Base-by-base conservation (phyloP, 495 filamentous ascomycete species). In the Aspergillus ostianus region DNA sequence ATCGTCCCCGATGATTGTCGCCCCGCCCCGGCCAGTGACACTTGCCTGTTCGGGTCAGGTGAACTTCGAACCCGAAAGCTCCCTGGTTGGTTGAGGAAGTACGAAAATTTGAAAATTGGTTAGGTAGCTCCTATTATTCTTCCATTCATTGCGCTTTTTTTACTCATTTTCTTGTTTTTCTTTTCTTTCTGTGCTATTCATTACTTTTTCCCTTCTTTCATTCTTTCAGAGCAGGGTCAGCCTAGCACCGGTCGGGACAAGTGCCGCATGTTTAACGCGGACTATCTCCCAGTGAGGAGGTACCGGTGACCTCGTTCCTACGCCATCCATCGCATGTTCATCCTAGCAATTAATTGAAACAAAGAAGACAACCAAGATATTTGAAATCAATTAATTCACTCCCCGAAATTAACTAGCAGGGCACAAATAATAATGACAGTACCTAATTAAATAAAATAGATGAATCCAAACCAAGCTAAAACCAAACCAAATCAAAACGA, bases 11-110 rank as follows among this genome's bases (percentile, higher is more conserved):
- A 12, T 51, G 55, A 57, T 62, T 53, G 59, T 36, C 47, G 55
- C 60, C 49, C 60, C n/a, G 36, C n/a, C 47, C 44, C 50, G 20
- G 8, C 32, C 21, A 53, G 48, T 60, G 62, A 57, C 62, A 64
- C 62, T 51, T 64, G 56, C 62, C 53, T 27, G 51, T 54, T 57
- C 55, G 55, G 45, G 32, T 54, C 41, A 55, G 30, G 26, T 51
- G 26, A 51, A 26, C 27, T 48, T 17, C 26, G 21, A 17, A 26
- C 21, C n/a, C 55, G 8, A n/a, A 21, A 46, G 26, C 29, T 23
- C 18, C 13, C 18, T 32, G n/a, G 36, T 56, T 48, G 45, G 46
- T 36, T 32, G 21, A 27, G 26, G 36, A 17, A 41, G 36, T 13
- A 41, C 36, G 36, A 41, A 1, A 4, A 32, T 15, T 41, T n/a